Conservation (phyloP, 345 rosid species). For the Zanthoxylum bungeanum region DNA sequence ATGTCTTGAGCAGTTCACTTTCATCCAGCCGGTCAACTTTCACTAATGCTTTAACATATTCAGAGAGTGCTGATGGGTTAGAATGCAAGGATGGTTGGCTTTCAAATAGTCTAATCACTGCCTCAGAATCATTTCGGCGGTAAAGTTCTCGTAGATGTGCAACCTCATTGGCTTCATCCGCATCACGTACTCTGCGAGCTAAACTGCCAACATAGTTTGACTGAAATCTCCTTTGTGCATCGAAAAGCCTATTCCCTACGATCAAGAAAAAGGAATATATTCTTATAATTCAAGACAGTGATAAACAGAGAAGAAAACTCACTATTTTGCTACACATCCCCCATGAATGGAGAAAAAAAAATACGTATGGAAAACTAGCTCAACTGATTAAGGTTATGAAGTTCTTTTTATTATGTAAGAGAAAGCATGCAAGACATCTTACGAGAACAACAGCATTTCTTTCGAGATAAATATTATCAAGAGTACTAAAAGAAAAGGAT, state of each 20-base stretch:
- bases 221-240: constrained; percentile 43
- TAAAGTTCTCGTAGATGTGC: constrained; percentile 70
- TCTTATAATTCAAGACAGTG: background rate
- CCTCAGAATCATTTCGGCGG: constrained; percentile 83
- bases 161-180: constrained; percentile 63
- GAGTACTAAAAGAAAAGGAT: background rate
- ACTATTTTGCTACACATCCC: no score
- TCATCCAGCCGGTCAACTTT: constrained; percentile 85
- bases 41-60: constrained; percentile 86
- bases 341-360: background rate
- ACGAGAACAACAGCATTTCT: background rate
- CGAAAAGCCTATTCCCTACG: constrained; percentile 31
- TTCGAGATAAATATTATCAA: background rate
- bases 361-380: background rate
- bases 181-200: constrained; percentile 74
- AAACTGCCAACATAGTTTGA: constrained; percentile 76
- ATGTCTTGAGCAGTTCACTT: constrained; percentile 70
- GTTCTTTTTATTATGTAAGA: background rate
- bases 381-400: background rate
- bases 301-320: background rate
- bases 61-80: constrained; percentile 63
- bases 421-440: background rate
- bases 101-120: constrained; percentile 77
- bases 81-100: constrained; percentile 71
- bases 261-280: background rate